A percentile compares a stretch with the other conserved stretches of the same genome.
phyloP scores from a whole-genome alignment of 306 rosid genomes.

The Castanea sativa region DNA sequence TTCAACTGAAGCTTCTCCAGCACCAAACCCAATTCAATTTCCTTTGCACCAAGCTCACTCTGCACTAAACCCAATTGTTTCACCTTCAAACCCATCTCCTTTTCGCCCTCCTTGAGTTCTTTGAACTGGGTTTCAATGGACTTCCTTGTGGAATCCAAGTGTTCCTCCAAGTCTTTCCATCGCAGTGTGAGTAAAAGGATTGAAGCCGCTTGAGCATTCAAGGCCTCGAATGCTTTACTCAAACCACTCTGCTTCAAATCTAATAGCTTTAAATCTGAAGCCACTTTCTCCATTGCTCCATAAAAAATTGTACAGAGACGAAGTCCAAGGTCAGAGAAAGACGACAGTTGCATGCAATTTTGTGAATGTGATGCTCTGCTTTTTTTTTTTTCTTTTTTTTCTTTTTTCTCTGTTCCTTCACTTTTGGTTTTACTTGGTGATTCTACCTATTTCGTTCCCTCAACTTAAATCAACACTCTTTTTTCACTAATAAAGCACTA shows the following conservation, averaged over 20 bases:
- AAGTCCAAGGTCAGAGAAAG: no score
- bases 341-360: no score
- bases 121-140: background rate
- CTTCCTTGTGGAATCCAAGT: conserved; percentile 32
- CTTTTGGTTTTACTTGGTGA: no score
- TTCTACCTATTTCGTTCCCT: no score
- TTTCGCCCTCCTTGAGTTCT: conserved; percentile 17
- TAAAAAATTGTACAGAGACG: conserved; percentile 1
- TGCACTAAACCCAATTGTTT: background rate
- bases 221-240: conserved; percentile 21
- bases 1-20: background rate
- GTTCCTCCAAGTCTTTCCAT: conserved; percentile 51
- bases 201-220: conserved; percentile 32
- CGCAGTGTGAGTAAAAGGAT: conserved; percentile 26
- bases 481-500: no score
- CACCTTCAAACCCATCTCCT: conserved; percentile 21
- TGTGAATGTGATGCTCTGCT: no score
- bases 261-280: conserved; percentile 16
- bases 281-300: conserved; percentile 27
- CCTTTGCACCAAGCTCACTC: background rate
- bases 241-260: conserved; percentile 36
- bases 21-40: background rate
- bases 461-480: no score
- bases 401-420: no score
- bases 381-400: no score